Evolutionary conservation across 2,329 filamentous ascomycete genomes (phyloP), one percentile per base, ranked within the genome.

Genomic region (Microsporum audouinii): DNA sequence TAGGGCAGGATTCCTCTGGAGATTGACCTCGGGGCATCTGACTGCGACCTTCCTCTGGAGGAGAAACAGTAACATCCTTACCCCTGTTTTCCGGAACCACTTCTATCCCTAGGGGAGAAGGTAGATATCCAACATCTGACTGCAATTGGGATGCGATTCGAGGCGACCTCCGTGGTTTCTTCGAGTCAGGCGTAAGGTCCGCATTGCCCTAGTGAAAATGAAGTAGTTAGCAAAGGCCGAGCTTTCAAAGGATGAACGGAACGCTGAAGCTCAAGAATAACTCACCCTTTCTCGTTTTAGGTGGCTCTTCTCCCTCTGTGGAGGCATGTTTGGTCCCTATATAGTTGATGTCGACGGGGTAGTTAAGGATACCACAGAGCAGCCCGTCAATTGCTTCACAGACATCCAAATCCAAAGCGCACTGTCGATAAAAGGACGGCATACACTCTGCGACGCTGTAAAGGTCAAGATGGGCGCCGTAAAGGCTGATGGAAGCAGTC

Each of bases 151-250:
- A 84, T 38, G 82, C 84, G 63, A 90, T 77, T 64, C 89, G 85
- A 66, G 88, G 80, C 51, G 89, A 91, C n/a, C 89, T 85, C 65
- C 92, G 87, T 63, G 88, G 85, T 74, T 95, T 95, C 81, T 96
- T 96, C 65, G 81, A 77, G 64, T 91, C 87, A 65, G 76, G 72
- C 43, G 69, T 70, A 41, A 80, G 77, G 67, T 83, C 80, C 60
- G 82, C 78, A 47, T 87, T 89, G 67, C 63, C 64, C 29, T 65
- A 65, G 58, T 56, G 59, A 43, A 23, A 53, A 39, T 31, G 31
- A 27, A 65, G 65, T 23, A 14, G 56, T 43, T 36, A 23, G 64
- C 59, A 63, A 10, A 58, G 38, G 10, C 10, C 38, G 14, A 12
- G 8, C 2, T 39, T 2, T 12, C 3, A 12, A 12, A 12, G 8